These are phyloP conservation scores for Cyphellophora europaea DNA, from an alignment of 2,329 filamentous ascomycete species.

Conservation along the genomic window DNA sequence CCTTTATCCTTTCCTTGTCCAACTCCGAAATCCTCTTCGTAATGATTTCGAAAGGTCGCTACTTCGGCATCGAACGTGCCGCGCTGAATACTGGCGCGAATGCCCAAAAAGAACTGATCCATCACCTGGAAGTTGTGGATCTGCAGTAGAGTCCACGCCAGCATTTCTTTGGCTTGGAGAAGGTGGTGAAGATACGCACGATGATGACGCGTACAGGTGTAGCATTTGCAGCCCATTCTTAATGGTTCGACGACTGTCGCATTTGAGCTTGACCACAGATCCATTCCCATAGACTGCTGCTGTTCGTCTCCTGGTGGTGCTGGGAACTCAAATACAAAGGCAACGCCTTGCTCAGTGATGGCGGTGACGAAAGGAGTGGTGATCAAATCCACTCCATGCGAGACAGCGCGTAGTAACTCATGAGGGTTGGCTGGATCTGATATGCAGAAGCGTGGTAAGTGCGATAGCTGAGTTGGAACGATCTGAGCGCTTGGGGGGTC, in stretches of 20 bases:
- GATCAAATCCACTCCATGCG: constrained; percentile 70
- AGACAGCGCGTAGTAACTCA: constrained; percentile 64
- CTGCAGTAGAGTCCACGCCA: constrained; percentile 87
- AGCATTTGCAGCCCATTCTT: constrained; percentile 59
- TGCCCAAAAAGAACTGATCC: constrained; percentile 60
- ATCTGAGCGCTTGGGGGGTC: constrained; percentile 60
- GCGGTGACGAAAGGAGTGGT: constrained; percentile 65
- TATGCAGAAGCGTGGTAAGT: constrained; percentile 66
- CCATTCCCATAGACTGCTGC: constrained; percentile 49
- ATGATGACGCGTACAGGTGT: constrained; percentile 75
- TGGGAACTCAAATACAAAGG: constrained; percentile 70
- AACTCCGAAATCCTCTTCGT: constrained; percentile 62
- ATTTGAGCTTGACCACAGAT: constrained; percentile 64
- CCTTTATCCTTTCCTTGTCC: constrained; percentile 58
- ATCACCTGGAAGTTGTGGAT: constrained; percentile 78
- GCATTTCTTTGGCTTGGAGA: constrained; percentile 86
- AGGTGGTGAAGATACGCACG: constrained; percentile 82
- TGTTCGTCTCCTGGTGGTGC: constrained; percentile 17
- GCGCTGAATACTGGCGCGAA: constrained; percentile 55
- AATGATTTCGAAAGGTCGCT: constrained; percentile 53
- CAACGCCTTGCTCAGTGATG: constrained; percentile 76
- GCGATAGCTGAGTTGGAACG: constrained; percentile 50
- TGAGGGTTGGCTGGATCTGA: constrained; percentile 63
- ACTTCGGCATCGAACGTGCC: constrained; percentile 47
- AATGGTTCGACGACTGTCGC: constrained; percentile 56